These are phyloP conservation scores for Polygonum aviculare DNA, from an alignment of 148 eudicot genomes.

Conservation along the genomic window DNA sequence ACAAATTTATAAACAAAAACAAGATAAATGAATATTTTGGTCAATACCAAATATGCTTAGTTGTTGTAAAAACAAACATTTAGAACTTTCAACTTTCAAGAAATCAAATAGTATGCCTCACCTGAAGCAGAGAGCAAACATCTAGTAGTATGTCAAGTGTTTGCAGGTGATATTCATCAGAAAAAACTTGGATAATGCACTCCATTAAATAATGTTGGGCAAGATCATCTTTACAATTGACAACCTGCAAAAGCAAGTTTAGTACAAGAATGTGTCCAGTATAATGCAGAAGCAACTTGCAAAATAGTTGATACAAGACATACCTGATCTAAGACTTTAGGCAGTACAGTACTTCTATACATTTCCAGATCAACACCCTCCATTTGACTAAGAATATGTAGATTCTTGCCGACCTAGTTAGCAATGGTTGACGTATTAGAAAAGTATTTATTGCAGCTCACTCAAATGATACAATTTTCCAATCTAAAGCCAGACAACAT, in stretches of 20 bases:
- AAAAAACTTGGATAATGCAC: slow-evolving; percentile 95
- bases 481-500: slow-evolving; percentile 29
- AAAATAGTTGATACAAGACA: not conserved
- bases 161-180: slow-evolving; percentile 98
- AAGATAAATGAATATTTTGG: not conserved
- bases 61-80: not conserved
- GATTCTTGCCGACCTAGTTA: slow-evolving; percentile 88
- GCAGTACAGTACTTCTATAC: slow-evolving; percentile 85
- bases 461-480: slow-evolving; percentile 9
- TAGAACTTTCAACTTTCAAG: not conserved
- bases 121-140: slow-evolving; percentile 94
- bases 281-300: not conserved
- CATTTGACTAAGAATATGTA: slow-evolving; percentile 97
- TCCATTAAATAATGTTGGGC: slow-evolving; percentile 95
- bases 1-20: not conserved
- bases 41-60: not conserved
- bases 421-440: not conserved
- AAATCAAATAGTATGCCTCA: slow-evolving; percentile 10
- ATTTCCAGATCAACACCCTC: slow-evolving; percentile 92
- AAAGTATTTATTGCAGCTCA: slow-evolving; percentile 7
- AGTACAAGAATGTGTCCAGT: not conserved
- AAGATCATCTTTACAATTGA: slow-evolving; percentile 88
- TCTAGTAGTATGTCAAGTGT: slow-evolving; percentile 84
- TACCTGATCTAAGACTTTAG: slow-evolving; percentile 95
- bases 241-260: slow-evolving; percentile 41